Evolutionary conservation across 108 stramenopile species (phyloP).

Genomic region (Skeletonema menzelii): DNA sequence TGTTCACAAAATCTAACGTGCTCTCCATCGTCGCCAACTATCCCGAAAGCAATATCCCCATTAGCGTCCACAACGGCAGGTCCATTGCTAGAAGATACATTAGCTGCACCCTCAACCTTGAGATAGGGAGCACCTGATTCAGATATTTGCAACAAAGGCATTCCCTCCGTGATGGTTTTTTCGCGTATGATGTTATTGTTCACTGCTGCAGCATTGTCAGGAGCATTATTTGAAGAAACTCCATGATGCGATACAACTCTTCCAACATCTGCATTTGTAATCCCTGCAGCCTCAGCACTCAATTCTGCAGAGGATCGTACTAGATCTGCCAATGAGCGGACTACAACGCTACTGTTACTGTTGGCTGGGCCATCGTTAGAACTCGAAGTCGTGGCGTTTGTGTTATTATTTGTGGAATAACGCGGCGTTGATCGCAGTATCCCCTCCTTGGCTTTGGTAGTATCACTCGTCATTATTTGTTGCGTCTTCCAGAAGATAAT

Average conservation of each 20-base stretch:
- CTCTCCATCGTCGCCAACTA: constrained; percentile 8
- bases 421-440: constrained; percentile 19
- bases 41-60: neutral
- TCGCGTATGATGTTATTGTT: neutral
- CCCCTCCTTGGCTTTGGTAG: constrained; percentile 4
- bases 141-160: constrained; percentile 3
- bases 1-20: constrained; percentile 22
- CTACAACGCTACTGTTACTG: neutral
- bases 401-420: constrained; percentile 11
- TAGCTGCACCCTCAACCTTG: neutral
- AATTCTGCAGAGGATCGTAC: constrained; percentile 11
- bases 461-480: neutral
- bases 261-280: neutral
- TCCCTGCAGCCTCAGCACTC: constrained; percentile 9
- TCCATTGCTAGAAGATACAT: neutral
- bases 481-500: neutral
- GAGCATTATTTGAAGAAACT: neutral
- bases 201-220: neutral
- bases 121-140: constrained; percentile 10
- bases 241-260: constrained; percentile 11
- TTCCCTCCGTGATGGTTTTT: neutral
- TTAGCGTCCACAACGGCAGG: constrained; percentile 1
- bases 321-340: constrained; percentile 32
- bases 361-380: neutral
- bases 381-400: neutral